Percentiles rank a stretch among this genome's conserved stretches.
These are phyloP conservation scores for Ascochyta clinopodiicola DNA, from an alignment of 2,329 filamentous ascomycete genomes.

Conservation along the genomic window DNA sequence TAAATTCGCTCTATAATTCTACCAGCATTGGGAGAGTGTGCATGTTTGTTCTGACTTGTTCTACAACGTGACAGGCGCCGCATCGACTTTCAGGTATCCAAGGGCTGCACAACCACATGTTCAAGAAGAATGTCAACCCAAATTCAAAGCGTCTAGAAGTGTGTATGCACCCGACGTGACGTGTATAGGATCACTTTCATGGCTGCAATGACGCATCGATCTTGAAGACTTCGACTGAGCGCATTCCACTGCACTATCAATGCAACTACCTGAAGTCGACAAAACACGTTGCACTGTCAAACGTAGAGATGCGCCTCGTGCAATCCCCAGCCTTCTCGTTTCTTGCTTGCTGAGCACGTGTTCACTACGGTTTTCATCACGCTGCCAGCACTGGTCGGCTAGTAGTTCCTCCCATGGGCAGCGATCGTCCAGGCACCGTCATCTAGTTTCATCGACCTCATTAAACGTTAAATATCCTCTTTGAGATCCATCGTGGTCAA, in stretches of 20 bases:
- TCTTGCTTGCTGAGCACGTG: conserved; percentile 10
- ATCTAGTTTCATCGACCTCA: conserved; percentile 9
- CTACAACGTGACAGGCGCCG: too few relatives aligned
- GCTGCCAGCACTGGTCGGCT: conserved; percentile 5
- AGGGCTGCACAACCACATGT: too few relatives aligned
- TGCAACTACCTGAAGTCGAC: too few relatives aligned
- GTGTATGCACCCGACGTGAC: too few relatives aligned
- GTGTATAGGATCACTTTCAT: not conserved
- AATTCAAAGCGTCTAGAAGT: too few relatives aligned
- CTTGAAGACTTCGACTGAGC: not conserved
- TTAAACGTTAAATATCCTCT: not conserved
- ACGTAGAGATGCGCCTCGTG: not conserved
- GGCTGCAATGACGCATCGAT: not conserved
- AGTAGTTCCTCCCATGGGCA: conserved; percentile 1
- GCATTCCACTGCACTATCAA: not conserved
- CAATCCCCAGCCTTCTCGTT: conserved; percentile 9
- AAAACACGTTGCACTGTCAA: not conserved
- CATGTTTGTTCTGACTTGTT: too few relatives aligned
- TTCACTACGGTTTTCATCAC: not conserved
- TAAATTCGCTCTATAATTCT: too few relatives aligned
- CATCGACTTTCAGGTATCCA: too few relatives aligned
- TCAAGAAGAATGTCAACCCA: too few relatives aligned
- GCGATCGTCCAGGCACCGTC: conserved; percentile 12
- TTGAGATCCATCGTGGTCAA: not conserved
- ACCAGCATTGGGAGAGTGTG: too few relatives aligned